These are phyloP conservation scores for Brassica cretica DNA, from an alignment of 345 rosid species.

Conservation along the genomic window DNA sequence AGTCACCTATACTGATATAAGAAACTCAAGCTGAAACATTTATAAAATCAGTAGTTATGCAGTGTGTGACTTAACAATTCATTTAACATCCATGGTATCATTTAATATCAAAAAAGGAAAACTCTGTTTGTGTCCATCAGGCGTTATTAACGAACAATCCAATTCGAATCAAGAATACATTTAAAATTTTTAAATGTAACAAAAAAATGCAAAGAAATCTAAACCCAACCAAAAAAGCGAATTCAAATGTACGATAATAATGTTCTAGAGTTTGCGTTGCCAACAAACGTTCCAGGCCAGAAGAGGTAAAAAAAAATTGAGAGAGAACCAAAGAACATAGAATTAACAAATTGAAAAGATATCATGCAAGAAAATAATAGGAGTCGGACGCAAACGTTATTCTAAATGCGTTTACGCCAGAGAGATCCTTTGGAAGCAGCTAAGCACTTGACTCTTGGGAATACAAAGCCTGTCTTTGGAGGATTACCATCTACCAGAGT, in stretches of 20 bases:
- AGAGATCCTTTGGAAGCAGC: constrained; percentile 62
- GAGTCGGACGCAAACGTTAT: constrained; percentile 6
- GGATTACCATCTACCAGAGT: constrained; percentile 82
- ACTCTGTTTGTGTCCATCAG: not conserved
- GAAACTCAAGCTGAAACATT: not conserved
- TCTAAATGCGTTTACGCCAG: constrained; percentile 68
- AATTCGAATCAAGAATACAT: not conserved
- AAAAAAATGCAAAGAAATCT: not conserved
- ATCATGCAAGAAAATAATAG: no score
- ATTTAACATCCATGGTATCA: not conserved
- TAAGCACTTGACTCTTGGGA: constrained; percentile 81
- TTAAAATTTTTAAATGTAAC: not conserved
- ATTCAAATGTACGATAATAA: not conserved
- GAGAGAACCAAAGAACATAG: no score
- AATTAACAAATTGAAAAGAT: no score
- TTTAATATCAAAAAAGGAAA: not conserved
- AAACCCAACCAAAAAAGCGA: not conserved
- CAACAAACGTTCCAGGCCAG: not conserved
- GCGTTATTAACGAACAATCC: not conserved
- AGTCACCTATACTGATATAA: no score
- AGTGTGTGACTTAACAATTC: not conserved
- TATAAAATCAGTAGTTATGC: not conserved
- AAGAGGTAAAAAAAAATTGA: no score
- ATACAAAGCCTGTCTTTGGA: constrained; percentile 80
- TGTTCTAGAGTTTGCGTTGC: not conserved